Evolutionary conservation across 140 eudicot genomes (phyloP), one percentile per base, ranked within the genome.

Genomic region (Bidens hawaiensis): DNA sequence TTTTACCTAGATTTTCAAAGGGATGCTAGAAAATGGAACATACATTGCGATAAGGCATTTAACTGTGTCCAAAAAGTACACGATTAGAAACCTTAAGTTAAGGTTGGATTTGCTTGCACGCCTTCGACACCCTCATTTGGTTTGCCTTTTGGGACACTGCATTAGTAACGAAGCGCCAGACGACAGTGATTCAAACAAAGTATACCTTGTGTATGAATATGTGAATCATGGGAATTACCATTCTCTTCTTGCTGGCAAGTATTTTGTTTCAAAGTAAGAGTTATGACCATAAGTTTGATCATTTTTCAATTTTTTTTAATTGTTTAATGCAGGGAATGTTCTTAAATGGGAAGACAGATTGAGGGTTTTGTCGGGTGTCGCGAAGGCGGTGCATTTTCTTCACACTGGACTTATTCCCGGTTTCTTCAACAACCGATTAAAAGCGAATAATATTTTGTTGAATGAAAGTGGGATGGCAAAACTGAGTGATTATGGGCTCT

Each of bases 361-460:
- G 62, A 77, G 80, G 45, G 54, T 78, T 68, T 78, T 84, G 30
- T 72, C 82, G 2, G 87, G 86, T 58, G 81, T 84, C 24, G 93
- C 93, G 25, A 84, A 81, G 69, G 87, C 93, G 47, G 82, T 84
- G 60, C 93, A 84, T 75, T 84, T 81, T 65, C 93, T 84, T 38
- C 93, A 84, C 74, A 81, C 85, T 0, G 93, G 93, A 50, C 77
- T 84, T 10, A 84, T 84, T 65, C 93, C 93, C 1, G 93, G 93
- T 50, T 81, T 81, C 61, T 68, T 81, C 65, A 81, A 69, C 71
- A 84, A 84, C 53, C 78, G 85, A 50, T 56, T 82, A 70, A 86
- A 82, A 74, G 61, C 87, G 22, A 67, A 73, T 56, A 86, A 86
- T 34, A 65, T 86, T 55, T 63, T 86, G 73, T 66, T 82, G 64